Conservation (phyloP, 1,284 basidiomycete genomes). For the Xerocomus nothofagi region DNA sequence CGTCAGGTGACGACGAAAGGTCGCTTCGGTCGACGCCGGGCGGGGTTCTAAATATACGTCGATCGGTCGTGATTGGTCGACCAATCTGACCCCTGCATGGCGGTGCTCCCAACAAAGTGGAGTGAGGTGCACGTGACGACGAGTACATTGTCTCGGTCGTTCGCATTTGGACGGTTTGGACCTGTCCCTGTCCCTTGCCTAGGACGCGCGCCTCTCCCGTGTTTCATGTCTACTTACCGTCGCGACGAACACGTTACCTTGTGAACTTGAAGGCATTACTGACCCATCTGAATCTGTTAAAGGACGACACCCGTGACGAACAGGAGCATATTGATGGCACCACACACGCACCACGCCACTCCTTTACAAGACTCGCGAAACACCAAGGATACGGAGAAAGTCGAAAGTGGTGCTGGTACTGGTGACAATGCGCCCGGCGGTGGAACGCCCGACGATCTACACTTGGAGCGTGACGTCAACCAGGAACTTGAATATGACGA, state of each 20-base stretch:
- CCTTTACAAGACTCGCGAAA: neutral
- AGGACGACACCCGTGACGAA: slow-evolving; percentile 19
- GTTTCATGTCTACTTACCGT: slow-evolving; percentile 10
- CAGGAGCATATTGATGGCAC: slow-evolving; percentile 7
- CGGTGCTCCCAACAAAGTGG: too few relatives aligned
- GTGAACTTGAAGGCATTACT: slow-evolving; percentile 21
- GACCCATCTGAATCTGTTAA: neutral
- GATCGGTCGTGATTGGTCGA: neutral
- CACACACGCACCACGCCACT: neutral
- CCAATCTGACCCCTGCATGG: neutral
- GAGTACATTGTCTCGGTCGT: neutral
- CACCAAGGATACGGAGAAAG: slow-evolving; percentile 3
- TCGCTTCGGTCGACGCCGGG: neutral
- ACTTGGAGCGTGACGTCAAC: slow-evolving; percentile 12
- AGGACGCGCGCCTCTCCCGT: neutral
- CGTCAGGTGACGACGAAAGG: neutral
- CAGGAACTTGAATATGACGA: slow-evolving; percentile 6
- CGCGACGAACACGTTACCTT: neutral
- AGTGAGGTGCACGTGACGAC: slow-evolving; percentile 13
- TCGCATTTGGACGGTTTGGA: neutral
- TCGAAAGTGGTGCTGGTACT: neutral
- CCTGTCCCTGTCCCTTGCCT: neutral
- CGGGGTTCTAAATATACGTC: neutral
- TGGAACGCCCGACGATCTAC: neutral
- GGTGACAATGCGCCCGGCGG: neutral